These are phyloP conservation scores for Hypoxylon rubiginosum DNA, from an alignment of 2,329 filamentous ascomycete genomes.

Conservation along the genomic window DNA sequence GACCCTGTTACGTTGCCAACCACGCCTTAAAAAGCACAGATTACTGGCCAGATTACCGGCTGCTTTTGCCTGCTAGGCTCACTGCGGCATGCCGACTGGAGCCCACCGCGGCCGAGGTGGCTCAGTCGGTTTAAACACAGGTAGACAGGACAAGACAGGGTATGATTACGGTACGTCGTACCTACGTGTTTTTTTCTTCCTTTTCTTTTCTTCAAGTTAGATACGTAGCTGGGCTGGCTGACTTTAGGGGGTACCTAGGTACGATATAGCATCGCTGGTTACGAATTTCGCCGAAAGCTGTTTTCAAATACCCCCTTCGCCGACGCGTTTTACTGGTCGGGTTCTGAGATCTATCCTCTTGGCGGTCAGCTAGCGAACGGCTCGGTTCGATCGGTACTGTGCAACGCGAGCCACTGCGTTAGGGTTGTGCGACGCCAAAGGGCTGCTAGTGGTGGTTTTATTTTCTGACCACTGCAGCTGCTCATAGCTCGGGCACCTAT, in stretches of 20 bases:
- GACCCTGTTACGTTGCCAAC: not conserved
- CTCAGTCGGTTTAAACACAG: not conserved
- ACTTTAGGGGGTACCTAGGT: not conserved
- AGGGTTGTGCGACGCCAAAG: not conserved
- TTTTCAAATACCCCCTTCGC: not conserved
- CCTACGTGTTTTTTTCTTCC: not conserved
- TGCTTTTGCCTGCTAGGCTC: not conserved
- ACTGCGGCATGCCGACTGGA: not conserved
- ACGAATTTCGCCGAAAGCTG: not conserved
- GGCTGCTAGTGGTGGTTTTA: not conserved
- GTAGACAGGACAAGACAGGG: not conserved
- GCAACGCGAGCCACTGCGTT: not conserved
- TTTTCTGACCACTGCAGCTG: not conserved
- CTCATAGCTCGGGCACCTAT: not conserved
- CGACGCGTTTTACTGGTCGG: not conserved
- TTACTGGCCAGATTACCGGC: slow-evolving; percentile 1
- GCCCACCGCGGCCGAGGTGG: not conserved
- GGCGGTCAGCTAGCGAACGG: not conserved
- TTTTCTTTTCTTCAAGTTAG: not conserved
- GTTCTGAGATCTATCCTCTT: not conserved
- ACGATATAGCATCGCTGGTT: not conserved
- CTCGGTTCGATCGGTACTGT: slow-evolving; percentile 2
- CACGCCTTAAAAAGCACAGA: not conserved
- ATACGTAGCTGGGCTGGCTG: not conserved
- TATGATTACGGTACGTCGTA: slow-evolving; percentile 1